Evolutionary conservation across 305 asterid species (phyloP).

Genomic region (Solanum hybrid): DNA sequence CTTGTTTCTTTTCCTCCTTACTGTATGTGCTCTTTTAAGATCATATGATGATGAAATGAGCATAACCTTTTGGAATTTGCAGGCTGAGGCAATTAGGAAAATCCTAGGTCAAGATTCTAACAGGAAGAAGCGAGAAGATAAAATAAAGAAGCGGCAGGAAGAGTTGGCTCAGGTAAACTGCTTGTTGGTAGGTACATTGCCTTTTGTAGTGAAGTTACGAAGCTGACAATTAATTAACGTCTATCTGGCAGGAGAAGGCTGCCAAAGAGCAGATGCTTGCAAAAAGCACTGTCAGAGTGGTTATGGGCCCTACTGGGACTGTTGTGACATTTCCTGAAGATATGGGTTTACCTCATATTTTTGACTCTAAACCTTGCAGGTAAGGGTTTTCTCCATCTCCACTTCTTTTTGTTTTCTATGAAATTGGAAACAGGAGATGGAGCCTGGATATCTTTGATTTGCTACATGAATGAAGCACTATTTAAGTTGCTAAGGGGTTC

Average conservation of each 20-base stretch:
- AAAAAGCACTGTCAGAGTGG: constrained; percentile 59
- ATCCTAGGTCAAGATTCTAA: constrained; percentile 93
- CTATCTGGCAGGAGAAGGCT: constrained; percentile 53
- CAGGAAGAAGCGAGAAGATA: constrained; percentile 86
- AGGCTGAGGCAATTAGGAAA: constrained; percentile 94
- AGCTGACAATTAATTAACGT: not conserved
- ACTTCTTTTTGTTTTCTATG: not conserved
- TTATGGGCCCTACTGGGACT: constrained; percentile 80
- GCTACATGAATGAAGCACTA: not conserved
- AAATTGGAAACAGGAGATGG: not conserved
- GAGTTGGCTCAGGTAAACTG: constrained; percentile 76
- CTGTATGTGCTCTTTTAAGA: not conserved
- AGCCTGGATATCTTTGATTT: not conserved
- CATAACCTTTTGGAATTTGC: constrained; percentile 7
- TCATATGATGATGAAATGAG: constrained; percentile 8
- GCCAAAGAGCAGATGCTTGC: constrained; percentile 53
- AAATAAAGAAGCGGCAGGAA: constrained; percentile 80
- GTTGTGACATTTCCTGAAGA: constrained; percentile 71
- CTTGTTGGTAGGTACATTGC: not conserved
- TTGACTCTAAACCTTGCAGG: constrained; percentile 51
- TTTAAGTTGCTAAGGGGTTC: not conserved
- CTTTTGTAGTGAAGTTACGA: not conserved
- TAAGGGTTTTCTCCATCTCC: constrained; percentile 8
- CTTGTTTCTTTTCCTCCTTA: not conserved
- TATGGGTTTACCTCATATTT: constrained; percentile 71